Evolutionary conservation across 2,329 filamentous ascomycete genomes (phyloP).

Genomic region (Colletotrichum sp.): DNA sequence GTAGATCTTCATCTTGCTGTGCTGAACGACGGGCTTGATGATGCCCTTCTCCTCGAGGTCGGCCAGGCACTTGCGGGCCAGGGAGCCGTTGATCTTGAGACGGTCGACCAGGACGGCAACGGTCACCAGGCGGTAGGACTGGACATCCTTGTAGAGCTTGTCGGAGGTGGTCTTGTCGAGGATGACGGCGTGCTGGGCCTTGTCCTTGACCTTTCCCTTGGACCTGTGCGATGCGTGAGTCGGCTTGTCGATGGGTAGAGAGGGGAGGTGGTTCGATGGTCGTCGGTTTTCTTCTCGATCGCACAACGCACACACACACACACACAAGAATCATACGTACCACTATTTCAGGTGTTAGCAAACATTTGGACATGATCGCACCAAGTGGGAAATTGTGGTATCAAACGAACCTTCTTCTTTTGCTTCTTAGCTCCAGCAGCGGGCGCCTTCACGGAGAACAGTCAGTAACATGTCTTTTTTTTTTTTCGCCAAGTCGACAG

Average conservation of each 20-base stretch:
- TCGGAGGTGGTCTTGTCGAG: slow-evolving; percentile 98
- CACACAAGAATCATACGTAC: slow-evolving; percentile 26
- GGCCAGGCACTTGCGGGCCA: slow-evolving; percentile 86
- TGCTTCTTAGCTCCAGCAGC: slow-evolving; percentile 55
- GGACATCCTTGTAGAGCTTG: slow-evolving; percentile 99
- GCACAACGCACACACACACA: neutral
- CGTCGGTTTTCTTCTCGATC: neutral
- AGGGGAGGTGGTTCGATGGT: neutral
- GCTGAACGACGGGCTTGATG: slow-evolving; percentile 96
- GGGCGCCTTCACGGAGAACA: slow-evolving; percentile 36
- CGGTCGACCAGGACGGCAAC: slow-evolving; percentile 98
- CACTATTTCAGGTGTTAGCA: slow-evolving; percentile 31
- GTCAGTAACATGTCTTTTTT: slow-evolving; percentile 6
- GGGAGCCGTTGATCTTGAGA: slow-evolving; percentile 99
- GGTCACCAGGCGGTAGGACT: slow-evolving; percentile 99
- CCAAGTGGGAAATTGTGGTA: neutral
- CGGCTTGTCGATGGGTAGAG: neutral
- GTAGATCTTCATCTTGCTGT: slow-evolving; percentile 99
- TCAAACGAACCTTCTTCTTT: slow-evolving; percentile 46
- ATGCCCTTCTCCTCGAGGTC: slow-evolving; percentile 98
- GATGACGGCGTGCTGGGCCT: slow-evolving; percentile 99
- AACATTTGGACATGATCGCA: neutral
- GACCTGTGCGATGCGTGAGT: slow-evolving; percentile 29
- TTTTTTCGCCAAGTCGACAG: neutral
- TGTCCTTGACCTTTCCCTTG: slow-evolving; percentile 92